Conservation (phyloP, 2,329 filamentous ascomycete genomes). For the Penicillium sp. region DNA sequence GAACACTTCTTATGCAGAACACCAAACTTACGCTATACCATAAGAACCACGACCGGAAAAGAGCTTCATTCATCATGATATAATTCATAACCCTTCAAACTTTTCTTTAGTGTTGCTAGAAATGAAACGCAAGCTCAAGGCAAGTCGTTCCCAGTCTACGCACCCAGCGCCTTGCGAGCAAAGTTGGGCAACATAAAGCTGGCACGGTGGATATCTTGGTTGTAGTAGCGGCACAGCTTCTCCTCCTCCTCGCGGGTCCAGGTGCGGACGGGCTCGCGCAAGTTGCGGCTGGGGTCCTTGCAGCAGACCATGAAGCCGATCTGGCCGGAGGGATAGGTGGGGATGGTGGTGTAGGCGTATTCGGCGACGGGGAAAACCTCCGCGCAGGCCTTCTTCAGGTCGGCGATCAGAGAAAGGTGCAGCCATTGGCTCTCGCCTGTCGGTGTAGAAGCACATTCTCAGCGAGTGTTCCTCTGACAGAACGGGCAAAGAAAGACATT, state of each 20-base stretch:
- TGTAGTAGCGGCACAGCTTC: slow-evolving; percentile 94
- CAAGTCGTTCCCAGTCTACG: slow-evolving; percentile 14
- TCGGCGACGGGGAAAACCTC: slow-evolving; percentile 96
- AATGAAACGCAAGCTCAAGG: too few relatives aligned
- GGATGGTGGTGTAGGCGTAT: slow-evolving; percentile 98
- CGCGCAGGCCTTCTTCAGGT: slow-evolving; percentile 95
- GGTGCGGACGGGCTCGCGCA: slow-evolving; percentile 77
- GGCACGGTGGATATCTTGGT: slow-evolving; percentile 91
- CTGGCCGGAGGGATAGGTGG: slow-evolving; percentile 97
- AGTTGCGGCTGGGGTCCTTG: slow-evolving; percentile 83
- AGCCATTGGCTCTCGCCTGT: slow-evolving; percentile 99
- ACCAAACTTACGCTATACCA: background rate
- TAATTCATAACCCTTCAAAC: slow-evolving; percentile 17
- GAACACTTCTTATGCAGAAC: too few relatives aligned
- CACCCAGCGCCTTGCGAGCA: slow-evolving; percentile 67
- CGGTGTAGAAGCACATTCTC: slow-evolving; percentile 25
- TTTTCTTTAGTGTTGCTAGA: slow-evolving; percentile 10
- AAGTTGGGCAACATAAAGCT: slow-evolving; percentile 92
- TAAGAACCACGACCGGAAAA: slow-evolving; percentile 3
- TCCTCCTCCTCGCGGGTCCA: slow-evolving; percentile 88
- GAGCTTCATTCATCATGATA: slow-evolving; percentile 21
- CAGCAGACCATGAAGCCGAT: slow-evolving; percentile 99
- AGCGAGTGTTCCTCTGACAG: slow-evolving; percentile 1
- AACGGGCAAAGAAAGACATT: slow-evolving; percentile 61
- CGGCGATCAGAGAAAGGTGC: slow-evolving; percentile 85